Percentiles rank a stretch among this genome's conserved stretches.
Conservation (phyloP, 805 yeast species). For the Saccharomycopsis guyanensis region DNA sequence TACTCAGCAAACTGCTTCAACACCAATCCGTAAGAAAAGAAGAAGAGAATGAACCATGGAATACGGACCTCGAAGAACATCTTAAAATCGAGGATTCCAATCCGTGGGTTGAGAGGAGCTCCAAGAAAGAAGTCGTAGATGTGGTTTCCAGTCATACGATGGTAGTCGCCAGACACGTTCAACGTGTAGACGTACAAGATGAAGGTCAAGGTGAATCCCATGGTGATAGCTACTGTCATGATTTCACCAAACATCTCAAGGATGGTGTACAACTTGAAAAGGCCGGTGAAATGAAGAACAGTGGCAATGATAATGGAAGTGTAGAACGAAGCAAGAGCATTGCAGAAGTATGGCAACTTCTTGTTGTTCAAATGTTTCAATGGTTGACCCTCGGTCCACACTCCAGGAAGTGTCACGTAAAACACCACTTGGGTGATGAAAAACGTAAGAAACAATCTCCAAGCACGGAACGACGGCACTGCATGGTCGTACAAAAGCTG, state of each 20-base stretch:
- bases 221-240: constrained; percentile 83
- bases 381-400: constrained; percentile 94
- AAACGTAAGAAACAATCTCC: constrained; percentile 66
- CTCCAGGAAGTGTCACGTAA: constrained; percentile 83
- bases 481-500: constrained; percentile 43
- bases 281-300: constrained; percentile 61
- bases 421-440: constrained; percentile 61
- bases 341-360: constrained; percentile 88
- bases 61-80: constrained; percentile 96
- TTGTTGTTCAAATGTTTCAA: constrained; percentile 70
- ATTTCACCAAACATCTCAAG: constrained; percentile 82
- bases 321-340: constrained; percentile 83
- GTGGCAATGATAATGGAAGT: constrained; percentile 50
- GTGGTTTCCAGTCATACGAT: constrained; percentile 85
- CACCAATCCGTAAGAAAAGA: constrained; percentile 65
- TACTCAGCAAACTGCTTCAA: constrained; percentile 74
- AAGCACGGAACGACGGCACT: constrained; percentile 52
- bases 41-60: constrained; percentile 90
- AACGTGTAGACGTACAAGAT: constrained; percentile 64
- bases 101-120: constrained; percentile 92
- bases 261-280: constrained; percentile 66
- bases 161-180: constrained; percentile 63
- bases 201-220: constrained; percentile 67
- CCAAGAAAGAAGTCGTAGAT: constrained; percentile 95
- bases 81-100: constrained; percentile 87